Evolutionary conservation across 495 filamentous ascomycete species (phyloP).

Genomic region (Penicillium cinerascens): DNA sequence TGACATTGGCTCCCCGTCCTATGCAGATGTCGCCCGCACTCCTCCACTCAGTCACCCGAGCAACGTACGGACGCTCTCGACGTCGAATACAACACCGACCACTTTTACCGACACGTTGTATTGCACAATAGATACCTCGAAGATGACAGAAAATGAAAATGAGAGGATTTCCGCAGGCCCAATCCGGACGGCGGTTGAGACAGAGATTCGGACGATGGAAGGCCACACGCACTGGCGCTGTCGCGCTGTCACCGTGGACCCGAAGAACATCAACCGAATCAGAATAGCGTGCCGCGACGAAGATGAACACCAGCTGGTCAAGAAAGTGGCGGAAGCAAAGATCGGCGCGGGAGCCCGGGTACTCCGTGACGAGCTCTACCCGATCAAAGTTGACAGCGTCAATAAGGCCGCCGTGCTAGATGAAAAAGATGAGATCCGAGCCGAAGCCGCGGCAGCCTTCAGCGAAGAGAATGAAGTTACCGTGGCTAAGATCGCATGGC

Average conservation of each 20-base stretch:
- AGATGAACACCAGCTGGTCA: conserved; percentile 24
- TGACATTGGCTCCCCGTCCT: no score
- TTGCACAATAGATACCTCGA: conserved; percentile 25
- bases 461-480: conserved; percentile 21
- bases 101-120: conserved; percentile 34
- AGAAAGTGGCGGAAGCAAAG: conserved; percentile 22
- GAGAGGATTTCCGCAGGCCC: conserved; percentile 17
- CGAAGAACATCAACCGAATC: conserved; percentile 20
- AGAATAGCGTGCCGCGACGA: no score
- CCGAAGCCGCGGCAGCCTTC: conserved; percentile 12
- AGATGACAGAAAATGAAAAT: conserved; percentile 20
- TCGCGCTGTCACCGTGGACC: conserved; percentile 24
- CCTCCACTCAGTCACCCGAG: conserved; percentile 18
- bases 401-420: no score
- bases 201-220: conserved; percentile 25
- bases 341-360: conserved; percentile 22
- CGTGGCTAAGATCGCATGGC: conserved; percentile 26
- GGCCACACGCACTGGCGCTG: conserved; percentile 25
- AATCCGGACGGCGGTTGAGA: conserved; percentile 25
- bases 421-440: conserved; percentile 12
- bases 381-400: conserved; percentile 31
- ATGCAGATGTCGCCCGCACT: conserved; percentile 22
- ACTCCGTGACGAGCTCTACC: conserved; percentile 31
- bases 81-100: no score
- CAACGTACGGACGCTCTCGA: conserved; percentile 14